Evolutionary conservation across 805 yeast species (phyloP).

Genomic region (Ogataea parapolymorpha): DNA sequence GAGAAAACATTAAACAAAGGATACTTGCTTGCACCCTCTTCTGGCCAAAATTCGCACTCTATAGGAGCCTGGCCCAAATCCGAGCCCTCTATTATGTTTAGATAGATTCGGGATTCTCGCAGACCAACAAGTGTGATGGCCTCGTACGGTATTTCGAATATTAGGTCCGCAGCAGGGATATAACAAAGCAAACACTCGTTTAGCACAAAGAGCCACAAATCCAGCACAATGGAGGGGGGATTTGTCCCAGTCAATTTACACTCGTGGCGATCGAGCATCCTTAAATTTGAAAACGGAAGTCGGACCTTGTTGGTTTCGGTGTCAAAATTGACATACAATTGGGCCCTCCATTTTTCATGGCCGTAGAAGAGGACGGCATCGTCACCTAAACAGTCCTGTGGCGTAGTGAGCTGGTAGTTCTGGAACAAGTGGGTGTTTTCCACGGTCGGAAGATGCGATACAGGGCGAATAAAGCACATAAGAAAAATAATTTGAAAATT

Average conservation of each 20-base stretch:
- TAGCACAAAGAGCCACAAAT: conserved; percentile 25
- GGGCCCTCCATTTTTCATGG: conserved; percentile 15
- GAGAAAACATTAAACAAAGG: conserved; percentile 25
- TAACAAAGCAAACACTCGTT: conserved; percentile 21
- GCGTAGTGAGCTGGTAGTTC: conserved; percentile 24
- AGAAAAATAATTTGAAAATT: background rate
- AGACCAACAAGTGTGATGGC: conserved; percentile 20
- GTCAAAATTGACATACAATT: conserved; percentile 8
- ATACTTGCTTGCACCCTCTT: conserved; percentile 8
- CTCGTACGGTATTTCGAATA: conserved; percentile 23
- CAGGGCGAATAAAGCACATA: conserved; percentile 13
- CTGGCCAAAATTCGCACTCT: conserved; percentile 16
- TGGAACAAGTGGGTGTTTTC: conserved; percentile 30
- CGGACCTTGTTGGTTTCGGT: conserved; percentile 1
- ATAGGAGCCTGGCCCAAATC: conserved; percentile 9
- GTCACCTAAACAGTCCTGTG: conserved; percentile 21
- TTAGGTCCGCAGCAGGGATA: conserved; percentile 12
- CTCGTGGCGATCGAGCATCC: background rate
- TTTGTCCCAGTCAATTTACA: background rate
- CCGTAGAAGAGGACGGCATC: conserved; percentile 20
- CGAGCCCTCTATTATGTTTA: conserved; percentile 9
- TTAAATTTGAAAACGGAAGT: conserved; percentile 10
- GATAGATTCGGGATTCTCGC: conserved; percentile 12
- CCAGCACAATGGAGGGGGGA: conserved; percentile 2
- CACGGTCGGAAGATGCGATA: conserved; percentile 26